Base-by-base conservation (phyloP, 495 filamentous ascomycete species). In the Tuber magnatum region DNA sequence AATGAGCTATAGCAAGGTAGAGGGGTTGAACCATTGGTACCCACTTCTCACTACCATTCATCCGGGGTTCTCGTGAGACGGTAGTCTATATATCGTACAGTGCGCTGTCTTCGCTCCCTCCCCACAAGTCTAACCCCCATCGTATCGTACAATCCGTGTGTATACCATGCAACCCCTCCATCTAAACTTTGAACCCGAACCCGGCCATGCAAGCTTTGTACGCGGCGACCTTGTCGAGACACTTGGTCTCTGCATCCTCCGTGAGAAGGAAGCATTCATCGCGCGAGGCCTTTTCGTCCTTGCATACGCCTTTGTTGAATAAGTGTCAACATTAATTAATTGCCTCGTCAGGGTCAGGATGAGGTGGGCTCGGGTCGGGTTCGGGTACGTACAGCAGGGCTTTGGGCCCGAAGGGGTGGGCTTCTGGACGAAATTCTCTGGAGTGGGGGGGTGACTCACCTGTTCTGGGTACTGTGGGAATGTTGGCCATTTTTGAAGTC, bases 181-280 rank as follows among this genome's bases (percentile, higher is more conserved):
- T 10, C 70, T 81, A 82, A 61, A 82, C 42, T 84, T 92, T 90
- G 87, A 98, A 99, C 46, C 95, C 95, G 82, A 91, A 98, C 32
- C 94, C 92, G 56, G 89, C 89, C 95, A 99, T 99, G 83, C 95
- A 99, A 73, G 85, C 89, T 88, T 91, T 90, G 85, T 99, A 99
- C 80, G 90, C 88, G 22, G 93, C 90, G 77, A 99, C 92, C 73
- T 90, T 88, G 22, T 90, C 87, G 83, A 90, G 86, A 86, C 95
- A 99, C 77, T 94, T 93, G 78, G 87, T 83, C 81, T 92, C 88
- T 74, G 89, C 88, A 77, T 89, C 86, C 77, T 89, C 93, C 74
- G 91, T 94, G 85, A 98, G 97, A 28, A 99, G 91, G 94, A 99
- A 97, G 87, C 95, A 99, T 85, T 99, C 95, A 84, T 99, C 95